Conservation (phyloP, 2,329 filamentous ascomycete species). For the Periconia digitata region DNA sequence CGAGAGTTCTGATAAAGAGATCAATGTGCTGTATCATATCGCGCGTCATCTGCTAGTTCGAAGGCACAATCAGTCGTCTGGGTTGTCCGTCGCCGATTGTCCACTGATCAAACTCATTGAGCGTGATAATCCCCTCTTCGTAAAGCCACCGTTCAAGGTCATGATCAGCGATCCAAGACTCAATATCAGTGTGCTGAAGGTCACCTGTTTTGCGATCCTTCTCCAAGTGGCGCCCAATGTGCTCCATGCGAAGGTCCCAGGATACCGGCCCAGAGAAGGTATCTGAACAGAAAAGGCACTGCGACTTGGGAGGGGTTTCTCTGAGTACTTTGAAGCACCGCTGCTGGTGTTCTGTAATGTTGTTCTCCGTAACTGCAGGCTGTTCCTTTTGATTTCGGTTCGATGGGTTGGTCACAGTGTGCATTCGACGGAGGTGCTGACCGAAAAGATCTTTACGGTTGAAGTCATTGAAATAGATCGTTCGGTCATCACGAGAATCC, state of each 20-base stretch:
- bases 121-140: conserved; percentile 40
- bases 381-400: conserved; percentile 48
- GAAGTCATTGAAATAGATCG: conserved; percentile 62
- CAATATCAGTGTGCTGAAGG: conserved; percentile 15
- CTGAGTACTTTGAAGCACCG: conserved; percentile 65
- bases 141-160: conserved; percentile 44
- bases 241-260: conserved; percentile 87
- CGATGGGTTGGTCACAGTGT: conserved; percentile 54
- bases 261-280: conserved; percentile 63
- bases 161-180: conserved; percentile 29
- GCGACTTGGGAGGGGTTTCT: conserved; percentile 60
- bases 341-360: conserved; percentile 58
- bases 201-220: conserved; percentile 42
- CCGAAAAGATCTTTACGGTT: conserved; percentile 92
- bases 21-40: neutral
- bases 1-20: neutral
- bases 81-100: conserved; percentile 35
- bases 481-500: conserved; percentile 30
- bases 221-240: conserved; percentile 80
- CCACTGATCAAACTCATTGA: conserved; percentile 28
- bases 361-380: conserved; percentile 49
- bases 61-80: neutral
- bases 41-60: neutral
- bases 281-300: conserved; percentile 66
- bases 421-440: conserved; percentile 86